Evolutionary conservation across 2,329 filamentous ascomycete species (phyloP), one percentile per base, ranked within the genome.

Genomic region (Talaromyces marneffei): DNA sequence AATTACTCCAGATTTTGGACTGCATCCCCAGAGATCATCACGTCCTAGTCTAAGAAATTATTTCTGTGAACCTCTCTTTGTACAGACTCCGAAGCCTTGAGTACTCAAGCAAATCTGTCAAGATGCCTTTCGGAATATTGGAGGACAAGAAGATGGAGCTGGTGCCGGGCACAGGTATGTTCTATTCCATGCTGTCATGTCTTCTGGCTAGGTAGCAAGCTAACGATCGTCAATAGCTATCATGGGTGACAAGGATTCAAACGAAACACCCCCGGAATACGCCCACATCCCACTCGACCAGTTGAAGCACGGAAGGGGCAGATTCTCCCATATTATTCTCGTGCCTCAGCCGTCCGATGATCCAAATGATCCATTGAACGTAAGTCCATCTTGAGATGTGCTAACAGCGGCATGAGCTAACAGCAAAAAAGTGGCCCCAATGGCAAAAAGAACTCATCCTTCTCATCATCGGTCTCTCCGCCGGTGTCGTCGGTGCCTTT

Each of bases 381-480:
- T 61, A 27, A 3, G 42, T 48, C 20, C 27, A 7, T 23, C n/a
- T 6, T 10, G n/a, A 46, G 25, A 53, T 31, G 14, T 2, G 10
- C n/a, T 16, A 12, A 8, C 12, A 4, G 31, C 5, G 23, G 20
- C n/a, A 31, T n/a, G 33, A 9, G 23, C 35, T 60, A 44, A 60
- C 40, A 29, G 2, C 1, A 20, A 18, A n/a, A 18, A n/a, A 61
- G 59, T 61, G 59, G 59, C 40, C 59, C 2, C 59, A 61, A 61
- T 61, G 59, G 59, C 18, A 50, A 50, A 61, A 61, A 33, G 59
- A 61, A 31, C 9, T 57, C 31, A 50, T 61, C 23, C 59, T 61
- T 29, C 54, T 61, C 33, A 61, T 61, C 42, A 61, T 61, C 42
- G 59, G 59, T 37, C 59, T 61, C 53, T 57, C 59, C 4, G 59